These are phyloP conservation scores for Yarrowia bubula DNA, from an alignment of 805 yeast genomes.

Conservation along the genomic window DNA sequence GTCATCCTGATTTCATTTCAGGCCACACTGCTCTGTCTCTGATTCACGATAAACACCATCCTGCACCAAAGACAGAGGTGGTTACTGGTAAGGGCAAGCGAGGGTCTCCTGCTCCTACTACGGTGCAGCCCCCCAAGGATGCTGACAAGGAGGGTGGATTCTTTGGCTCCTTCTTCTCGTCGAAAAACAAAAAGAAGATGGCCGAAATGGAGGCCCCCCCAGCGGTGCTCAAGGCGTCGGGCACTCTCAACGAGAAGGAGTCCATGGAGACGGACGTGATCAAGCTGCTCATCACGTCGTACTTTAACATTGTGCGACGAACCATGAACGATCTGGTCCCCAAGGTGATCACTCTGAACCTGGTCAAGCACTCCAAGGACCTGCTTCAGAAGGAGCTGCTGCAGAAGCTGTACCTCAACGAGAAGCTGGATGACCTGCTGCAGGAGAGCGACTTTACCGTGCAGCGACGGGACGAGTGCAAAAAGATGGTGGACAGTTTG, in stretches of 20 bases:
- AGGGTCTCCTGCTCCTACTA: slow-evolving; percentile 68
- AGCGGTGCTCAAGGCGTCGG: slow-evolving; percentile 84
- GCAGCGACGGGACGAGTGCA: slow-evolving; percentile 90
- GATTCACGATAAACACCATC: slow-evolving; percentile 86
- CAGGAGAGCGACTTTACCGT: slow-evolving; percentile 89
- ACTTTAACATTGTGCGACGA: slow-evolving; percentile 87
- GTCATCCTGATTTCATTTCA: slow-evolving; percentile 92
- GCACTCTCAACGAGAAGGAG: slow-evolving; percentile 90
- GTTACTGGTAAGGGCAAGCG: slow-evolving; percentile 49
- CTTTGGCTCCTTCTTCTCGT: slow-evolving; percentile 91
- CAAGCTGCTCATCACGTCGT: slow-evolving; percentile 83
- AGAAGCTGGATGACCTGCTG: slow-evolving; percentile 68
- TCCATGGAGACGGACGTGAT: slow-evolving; percentile 95
- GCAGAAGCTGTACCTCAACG: slow-evolving; percentile 80
- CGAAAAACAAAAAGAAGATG: slow-evolving; percentile 87
- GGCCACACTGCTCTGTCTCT: slow-evolving; percentile 94
- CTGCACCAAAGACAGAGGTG: slow-evolving; percentile 38
- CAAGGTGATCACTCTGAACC: slow-evolving; percentile 88
- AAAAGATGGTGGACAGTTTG: slow-evolving; percentile 91
- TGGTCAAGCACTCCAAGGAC: slow-evolving; percentile 74
- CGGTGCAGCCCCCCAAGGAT: slow-evolving; percentile 33
- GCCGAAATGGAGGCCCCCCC: slow-evolving; percentile 98
- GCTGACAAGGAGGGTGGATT: slow-evolving; percentile 70
- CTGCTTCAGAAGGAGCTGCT: slow-evolving; percentile 89
- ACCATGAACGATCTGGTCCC: slow-evolving; percentile 92